These are phyloP conservation scores for Rachicladosporium sp. DNA, from an alignment of 2,329 filamentous ascomycete species.

Conservation along the genomic window DNA sequence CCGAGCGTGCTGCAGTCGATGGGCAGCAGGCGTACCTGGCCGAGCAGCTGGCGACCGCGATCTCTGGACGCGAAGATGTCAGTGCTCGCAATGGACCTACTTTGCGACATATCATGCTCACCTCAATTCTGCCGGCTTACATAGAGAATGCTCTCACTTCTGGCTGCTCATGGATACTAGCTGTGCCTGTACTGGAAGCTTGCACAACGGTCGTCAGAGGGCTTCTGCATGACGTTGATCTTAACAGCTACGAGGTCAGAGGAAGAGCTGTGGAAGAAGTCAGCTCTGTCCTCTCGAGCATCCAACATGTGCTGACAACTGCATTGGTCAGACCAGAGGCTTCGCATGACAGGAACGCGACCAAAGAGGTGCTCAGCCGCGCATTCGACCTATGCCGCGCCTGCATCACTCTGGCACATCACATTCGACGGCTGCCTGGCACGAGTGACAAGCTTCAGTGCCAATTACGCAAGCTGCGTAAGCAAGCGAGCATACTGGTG, in stretches of 20 bases:
- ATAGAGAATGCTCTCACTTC: slow-evolving; percentile 36
- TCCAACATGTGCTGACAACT: no score
- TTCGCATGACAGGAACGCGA: no score
- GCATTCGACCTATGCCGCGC: no score
- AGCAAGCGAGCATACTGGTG: no score
- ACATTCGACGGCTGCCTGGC: no score
- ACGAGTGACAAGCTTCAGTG: no score
- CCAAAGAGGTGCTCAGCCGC: no score
- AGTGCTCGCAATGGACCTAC: slow-evolving; percentile 25
- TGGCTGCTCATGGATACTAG: slow-evolving; percentile 40
- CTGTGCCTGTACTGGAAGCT: slow-evolving; percentile 40
- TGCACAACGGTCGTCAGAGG: slow-evolving; percentile 30
- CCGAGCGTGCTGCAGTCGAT: slow-evolving; percentile 46
- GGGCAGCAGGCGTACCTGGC: slow-evolving; percentile 45
- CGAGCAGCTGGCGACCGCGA: slow-evolving; percentile 40
- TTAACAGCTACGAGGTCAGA: slow-evolving; percentile 28
- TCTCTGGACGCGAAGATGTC: slow-evolving; percentile 32
- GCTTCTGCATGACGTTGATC: slow-evolving; percentile 34
- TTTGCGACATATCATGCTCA: slow-evolving; percentile 40
- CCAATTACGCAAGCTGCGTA: no score
- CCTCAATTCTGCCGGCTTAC: slow-evolving; percentile 46
- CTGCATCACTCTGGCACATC: no score
- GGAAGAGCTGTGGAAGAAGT: slow-evolving; percentile 11
- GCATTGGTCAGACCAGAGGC: no score
- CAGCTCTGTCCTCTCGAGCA: not conserved